Evolutionary conservation across 441 rosid species (phyloP).

Genomic region (Populus hybrid): DNA sequence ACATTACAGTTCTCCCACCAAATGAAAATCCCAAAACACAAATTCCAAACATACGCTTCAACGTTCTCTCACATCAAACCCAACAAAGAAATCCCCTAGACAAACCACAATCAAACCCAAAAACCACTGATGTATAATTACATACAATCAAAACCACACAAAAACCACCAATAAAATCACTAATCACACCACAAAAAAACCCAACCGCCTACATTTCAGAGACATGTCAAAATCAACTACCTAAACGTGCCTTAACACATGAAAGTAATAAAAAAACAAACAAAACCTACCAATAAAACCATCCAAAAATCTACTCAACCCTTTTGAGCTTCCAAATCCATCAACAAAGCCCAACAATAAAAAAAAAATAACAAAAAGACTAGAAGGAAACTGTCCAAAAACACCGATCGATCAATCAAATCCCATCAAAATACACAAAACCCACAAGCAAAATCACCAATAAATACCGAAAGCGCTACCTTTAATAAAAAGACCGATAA

Average conservation of each 20-base stretch:
- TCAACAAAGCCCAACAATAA: background rate
- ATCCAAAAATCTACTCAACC: background rate
- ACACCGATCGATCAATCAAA: background rate
- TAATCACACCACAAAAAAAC: background rate
- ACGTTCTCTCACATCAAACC: background rate
- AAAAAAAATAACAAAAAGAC: background rate
- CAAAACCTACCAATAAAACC: background rate
- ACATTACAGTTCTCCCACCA: background rate
- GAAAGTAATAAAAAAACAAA: too few relatives aligned
- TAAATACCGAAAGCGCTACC: background rate
- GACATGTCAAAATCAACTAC: background rate
- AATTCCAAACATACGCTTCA: background rate
- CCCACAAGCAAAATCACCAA: too few relatives aligned
- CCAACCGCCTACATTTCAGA: background rate
- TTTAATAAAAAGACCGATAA: slow-evolving; percentile 35
- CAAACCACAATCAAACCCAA: background rate
- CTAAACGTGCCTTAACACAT: background rate
- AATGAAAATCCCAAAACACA: background rate
- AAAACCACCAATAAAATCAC: background rate
- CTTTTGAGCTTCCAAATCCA: background rate
- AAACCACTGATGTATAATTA: background rate
- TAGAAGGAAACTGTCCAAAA: background rate
- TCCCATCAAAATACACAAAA: background rate
- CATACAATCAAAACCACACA: background rate
- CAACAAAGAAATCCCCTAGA: background rate